These are phyloP conservation scores for Phytophthora boehmeriae DNA, from an alignment of 352 stramenopile genomes.

Conservation along the genomic window DNA sequence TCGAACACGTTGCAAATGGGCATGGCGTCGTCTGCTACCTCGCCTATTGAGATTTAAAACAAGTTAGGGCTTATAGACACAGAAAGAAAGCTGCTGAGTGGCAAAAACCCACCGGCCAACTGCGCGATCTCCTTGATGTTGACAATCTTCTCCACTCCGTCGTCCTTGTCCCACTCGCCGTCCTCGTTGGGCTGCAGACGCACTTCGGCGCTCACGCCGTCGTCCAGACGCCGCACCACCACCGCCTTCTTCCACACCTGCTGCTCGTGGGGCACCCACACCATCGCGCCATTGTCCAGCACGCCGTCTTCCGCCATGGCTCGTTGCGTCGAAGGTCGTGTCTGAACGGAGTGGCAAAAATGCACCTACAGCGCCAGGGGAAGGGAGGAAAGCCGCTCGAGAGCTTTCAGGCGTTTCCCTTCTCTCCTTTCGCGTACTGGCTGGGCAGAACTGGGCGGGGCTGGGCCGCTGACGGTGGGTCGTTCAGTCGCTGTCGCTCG, in stretches of 20 bases:
- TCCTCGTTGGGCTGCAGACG: conserved; percentile 66
- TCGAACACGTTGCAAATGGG: conserved; percentile 86
- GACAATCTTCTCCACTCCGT: conserved; percentile 65
- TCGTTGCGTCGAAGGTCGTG: neutral
- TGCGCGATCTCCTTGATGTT: conserved; percentile 70
- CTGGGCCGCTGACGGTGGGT: conserved; percentile 3
- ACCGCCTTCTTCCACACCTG: conserved; percentile 84
- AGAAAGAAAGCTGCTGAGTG: neutral
- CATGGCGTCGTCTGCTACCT: conserved; percentile 80
- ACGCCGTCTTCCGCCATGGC: conserved; percentile 49
- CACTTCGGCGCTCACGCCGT: conserved; percentile 59
- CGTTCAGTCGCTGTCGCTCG: conserved; percentile 20
- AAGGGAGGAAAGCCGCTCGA: neutral
- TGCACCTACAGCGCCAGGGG: neutral
- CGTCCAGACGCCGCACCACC: conserved; percentile 58
- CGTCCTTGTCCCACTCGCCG: conserved; percentile 59
- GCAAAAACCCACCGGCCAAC: conserved; percentile 39
- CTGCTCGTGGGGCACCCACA: conserved; percentile 80
- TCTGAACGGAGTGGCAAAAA: neutral
- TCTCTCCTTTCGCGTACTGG: conserved; percentile 20
- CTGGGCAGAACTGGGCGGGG: neutral
- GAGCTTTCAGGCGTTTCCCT: neutral
- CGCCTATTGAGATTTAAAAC: conserved; percentile 23
- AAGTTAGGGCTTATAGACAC: neutral
- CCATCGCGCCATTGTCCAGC: conserved; percentile 71